These are phyloP conservation scores for Aspergillus sojae DNA, from an alignment of 2,329 filamentous ascomycete species.

Conservation along the genomic window DNA sequence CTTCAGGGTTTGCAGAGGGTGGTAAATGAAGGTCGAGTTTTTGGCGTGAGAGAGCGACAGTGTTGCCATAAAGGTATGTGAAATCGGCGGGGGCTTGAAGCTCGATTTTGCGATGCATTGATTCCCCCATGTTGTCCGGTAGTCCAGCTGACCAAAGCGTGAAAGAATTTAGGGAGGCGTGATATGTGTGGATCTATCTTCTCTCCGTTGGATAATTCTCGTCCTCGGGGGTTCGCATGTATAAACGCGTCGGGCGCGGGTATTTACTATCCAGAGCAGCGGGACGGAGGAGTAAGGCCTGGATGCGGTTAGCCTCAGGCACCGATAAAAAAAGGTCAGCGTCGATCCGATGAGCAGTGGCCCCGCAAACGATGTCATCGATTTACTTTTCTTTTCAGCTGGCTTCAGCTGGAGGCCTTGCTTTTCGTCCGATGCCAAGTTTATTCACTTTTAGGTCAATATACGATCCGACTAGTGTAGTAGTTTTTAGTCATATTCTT, in stretches of 20 bases:
- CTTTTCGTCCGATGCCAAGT: conserved; percentile 6
- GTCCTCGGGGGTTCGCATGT: neutral
- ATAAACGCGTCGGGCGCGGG: conserved; percentile 7
- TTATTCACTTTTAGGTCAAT: neutral
- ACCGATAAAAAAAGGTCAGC: neutral
- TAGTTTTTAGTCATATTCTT: neutral
- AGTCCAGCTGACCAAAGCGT: neutral
- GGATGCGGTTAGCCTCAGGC: conserved; percentile 17
- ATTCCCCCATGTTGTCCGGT: neutral
- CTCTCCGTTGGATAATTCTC: neutral
- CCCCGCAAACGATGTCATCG: conserved; percentile 27
- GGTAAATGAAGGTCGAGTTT: conserved; percentile 54
- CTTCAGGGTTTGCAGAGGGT: conserved; percentile 44
- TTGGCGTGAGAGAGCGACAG: conserved; percentile 46
- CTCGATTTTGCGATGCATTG: conserved; percentile 51
- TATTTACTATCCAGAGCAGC: neutral
- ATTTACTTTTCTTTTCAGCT: conserved; percentile 8
- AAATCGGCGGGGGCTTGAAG: conserved; percentile 54
- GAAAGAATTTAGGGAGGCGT: neutral
- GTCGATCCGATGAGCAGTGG: conserved; percentile 10
- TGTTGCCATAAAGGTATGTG: conserved; percentile 52
- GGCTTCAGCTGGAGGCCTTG: neutral
- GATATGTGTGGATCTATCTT: neutral
- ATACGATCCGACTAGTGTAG: neutral
- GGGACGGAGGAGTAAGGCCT: neutral